These are phyloP conservation scores for Gyrodon lividus DNA, from an alignment of 768 basidiomycete species.

Conservation along the genomic window DNA sequence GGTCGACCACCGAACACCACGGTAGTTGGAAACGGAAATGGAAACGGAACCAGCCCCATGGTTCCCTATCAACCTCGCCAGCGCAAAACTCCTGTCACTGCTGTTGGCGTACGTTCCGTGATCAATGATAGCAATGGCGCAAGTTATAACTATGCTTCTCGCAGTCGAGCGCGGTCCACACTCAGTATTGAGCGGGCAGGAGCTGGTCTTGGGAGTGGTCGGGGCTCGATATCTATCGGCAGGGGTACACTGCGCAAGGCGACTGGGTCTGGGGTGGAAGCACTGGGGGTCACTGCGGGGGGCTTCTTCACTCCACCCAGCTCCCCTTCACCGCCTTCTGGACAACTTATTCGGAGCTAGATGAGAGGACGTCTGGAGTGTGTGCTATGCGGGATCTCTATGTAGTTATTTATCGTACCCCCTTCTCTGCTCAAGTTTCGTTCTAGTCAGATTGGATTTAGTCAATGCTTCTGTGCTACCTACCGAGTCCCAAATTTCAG, in stretches of 20 bases:
- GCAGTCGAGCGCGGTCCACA: slow-evolving; percentile 52
- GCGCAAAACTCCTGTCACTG: slow-evolving; percentile 32
- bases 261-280: slow-evolving; percentile 72
- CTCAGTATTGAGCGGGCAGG: slow-evolving; percentile 58
- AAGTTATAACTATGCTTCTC: slow-evolving; percentile 30
- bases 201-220: slow-evolving; percentile 33
- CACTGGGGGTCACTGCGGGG: slow-evolving; percentile 68
- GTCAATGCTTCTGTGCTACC: too few relatives aligned
- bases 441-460: too few relatives aligned
- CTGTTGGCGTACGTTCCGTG: slow-evolving; percentile 33
- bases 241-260: slow-evolving; percentile 60
- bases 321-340: slow-evolving; percentile 29
- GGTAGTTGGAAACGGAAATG: slow-evolving; percentile 27
- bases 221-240: slow-evolving; percentile 66
- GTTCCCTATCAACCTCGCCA: slow-evolving; percentile 42
- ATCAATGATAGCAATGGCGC: slow-evolving; percentile 31
- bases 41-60: slow-evolving; percentile 2
- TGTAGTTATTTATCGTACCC: slow-evolving; percentile 1
- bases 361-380: not conserved
- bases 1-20: slow-evolving; percentile 10
- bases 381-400: slow-evolving; percentile 1
- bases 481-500: too few relatives aligned
- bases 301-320: slow-evolving; percentile 72
- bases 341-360: slow-evolving; percentile 3
- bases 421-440: not conserved